Percentiles rank a stretch among this genome's conserved stretches.
phyloP scores from a whole-genome alignment of 1,284 basidiomycete genomes.

The Meripilus lineatus region DNA sequence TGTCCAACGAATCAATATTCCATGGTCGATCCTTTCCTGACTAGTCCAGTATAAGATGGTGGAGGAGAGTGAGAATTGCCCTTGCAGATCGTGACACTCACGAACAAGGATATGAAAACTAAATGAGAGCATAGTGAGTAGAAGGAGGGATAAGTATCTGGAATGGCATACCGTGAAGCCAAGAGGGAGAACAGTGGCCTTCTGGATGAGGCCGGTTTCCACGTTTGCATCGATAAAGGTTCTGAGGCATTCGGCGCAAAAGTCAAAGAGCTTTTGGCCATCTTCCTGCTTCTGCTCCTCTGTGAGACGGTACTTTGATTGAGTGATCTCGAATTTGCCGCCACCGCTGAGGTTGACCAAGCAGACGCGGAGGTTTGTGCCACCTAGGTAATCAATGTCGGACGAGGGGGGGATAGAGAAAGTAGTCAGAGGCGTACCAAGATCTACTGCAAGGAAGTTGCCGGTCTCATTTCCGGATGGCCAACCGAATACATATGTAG shows the following conservation, averaged over 20 bases:
- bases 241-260: constrained; percentile 92
- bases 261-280: constrained; percentile 92
- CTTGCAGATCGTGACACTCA: constrained; percentile 35
- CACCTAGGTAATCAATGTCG: constrained; percentile 38
- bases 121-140: constrained; percentile 8
- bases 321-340: constrained; percentile 97
- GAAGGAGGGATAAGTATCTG: constrained; percentile 3
- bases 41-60: constrained; percentile 30
- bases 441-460: constrained; percentile 90
- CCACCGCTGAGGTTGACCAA: constrained; percentile 89
- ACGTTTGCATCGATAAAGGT: constrained; percentile 84
- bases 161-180: constrained; percentile 81
- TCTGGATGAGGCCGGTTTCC: constrained; percentile 56
- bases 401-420: neutral
- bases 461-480: constrained; percentile 88
- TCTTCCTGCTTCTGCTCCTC: constrained; percentile 99
- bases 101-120: constrained; percentile 94
- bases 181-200: constrained; percentile 75
- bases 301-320: constrained; percentile 94
- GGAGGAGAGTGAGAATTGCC: neutral
- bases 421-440: constrained; percentile 51
- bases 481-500: constrained; percentile 97
- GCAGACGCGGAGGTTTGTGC: constrained; percentile 97
- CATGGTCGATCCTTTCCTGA: constrained; percentile 93
- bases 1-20: constrained; percentile 95